These are phyloP conservation scores for Penicillium bovifimosum DNA, from an alignment of 495 filamentous ascomycete species.

Conservation along the genomic window DNA sequence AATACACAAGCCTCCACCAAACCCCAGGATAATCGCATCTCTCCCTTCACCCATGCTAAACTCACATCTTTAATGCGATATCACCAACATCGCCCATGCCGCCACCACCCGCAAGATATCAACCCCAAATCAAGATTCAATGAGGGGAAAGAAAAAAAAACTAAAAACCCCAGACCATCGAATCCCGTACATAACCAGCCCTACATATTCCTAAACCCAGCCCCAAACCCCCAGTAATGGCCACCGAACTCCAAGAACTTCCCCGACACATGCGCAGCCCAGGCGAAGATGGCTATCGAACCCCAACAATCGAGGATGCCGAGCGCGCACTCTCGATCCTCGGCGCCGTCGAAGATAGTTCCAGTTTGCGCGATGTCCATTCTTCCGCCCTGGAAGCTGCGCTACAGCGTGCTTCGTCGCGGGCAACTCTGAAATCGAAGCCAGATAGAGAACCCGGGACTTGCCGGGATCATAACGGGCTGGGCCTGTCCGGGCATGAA, in stretches of 20 bases:
- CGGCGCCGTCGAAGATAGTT: constrained; percentile 2
- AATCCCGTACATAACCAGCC: not conserved
- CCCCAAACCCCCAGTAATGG: constrained; percentile 9
- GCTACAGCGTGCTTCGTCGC: constrained; percentile 20
- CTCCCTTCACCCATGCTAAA: not conserved
- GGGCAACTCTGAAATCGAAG: constrained; percentile 9
- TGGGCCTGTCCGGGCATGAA: not conserved
- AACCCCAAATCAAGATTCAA: not conserved
- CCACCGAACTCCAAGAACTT: constrained; percentile 16
- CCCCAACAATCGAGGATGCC: constrained; percentile 47
- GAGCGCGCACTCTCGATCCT: constrained; percentile 23
- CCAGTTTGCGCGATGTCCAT: constrained; percentile 27
- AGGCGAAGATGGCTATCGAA: constrained; percentile 46
- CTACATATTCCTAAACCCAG: not conserved
- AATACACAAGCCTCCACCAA: not conserved
- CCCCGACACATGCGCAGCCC: constrained; percentile 38
- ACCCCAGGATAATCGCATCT: not conserved
- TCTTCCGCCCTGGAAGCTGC: constrained; percentile 29
- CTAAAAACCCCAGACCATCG: not conserved
- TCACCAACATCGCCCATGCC: not conserved
- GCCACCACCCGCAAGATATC: not conserved
- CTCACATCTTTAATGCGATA: not conserved
- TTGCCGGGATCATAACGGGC: constrained; percentile 11
- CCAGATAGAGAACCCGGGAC: not conserved
- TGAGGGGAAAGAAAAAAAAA: not conserved